These are phyloP conservation scores for Globisporangium mamillatum DNA, from an alignment of 352 stramenopile species.

Conservation along the genomic window DNA sequence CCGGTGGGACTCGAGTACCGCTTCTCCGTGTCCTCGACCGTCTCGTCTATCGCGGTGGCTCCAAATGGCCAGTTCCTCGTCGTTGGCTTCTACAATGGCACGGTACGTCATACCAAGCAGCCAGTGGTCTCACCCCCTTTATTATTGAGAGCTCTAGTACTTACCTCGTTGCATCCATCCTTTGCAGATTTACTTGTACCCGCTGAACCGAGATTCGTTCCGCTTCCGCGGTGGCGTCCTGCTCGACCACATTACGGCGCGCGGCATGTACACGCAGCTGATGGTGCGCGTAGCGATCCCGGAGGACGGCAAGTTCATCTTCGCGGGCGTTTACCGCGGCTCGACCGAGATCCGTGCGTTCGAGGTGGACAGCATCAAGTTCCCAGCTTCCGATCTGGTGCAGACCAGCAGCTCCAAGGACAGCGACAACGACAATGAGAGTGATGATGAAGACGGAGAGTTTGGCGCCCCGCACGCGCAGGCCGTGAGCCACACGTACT, in stretches of 20 bases:
- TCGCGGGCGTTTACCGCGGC: constrained; percentile 79
- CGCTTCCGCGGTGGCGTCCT: constrained; percentile 69
- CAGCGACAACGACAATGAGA: constrained; percentile 8
- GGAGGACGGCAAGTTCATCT: constrained; percentile 82
- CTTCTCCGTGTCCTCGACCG: constrained; percentile 59
- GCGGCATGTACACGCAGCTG: constrained; percentile 82
- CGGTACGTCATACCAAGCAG: constrained; percentile 21
- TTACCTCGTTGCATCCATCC: not conserved
- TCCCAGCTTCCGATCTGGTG: constrained; percentile 28
- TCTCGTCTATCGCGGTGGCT: constrained; percentile 77
- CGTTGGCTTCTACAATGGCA: constrained; percentile 79
- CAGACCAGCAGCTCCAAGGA: constrained; percentile 12
- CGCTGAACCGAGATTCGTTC: constrained; percentile 55
- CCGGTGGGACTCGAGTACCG: constrained; percentile 57
- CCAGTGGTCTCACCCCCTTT: not conserved
- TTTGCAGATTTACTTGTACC: constrained; percentile 53
- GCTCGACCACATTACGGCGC: constrained; percentile 76
- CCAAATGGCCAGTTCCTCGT: constrained; percentile 72
- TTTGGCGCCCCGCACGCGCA: constrained; percentile 51
- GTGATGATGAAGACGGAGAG: constrained; percentile 21
- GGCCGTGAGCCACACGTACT: constrained; percentile 65
- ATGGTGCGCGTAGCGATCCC: constrained; percentile 76
- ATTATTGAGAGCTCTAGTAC: not conserved
- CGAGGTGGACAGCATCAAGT: constrained; percentile 75
- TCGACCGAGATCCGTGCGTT: constrained; percentile 86